Conservation (phyloP, 1,139 yeast genomes). For the Geotrichum citri-aurantii region DNA sequence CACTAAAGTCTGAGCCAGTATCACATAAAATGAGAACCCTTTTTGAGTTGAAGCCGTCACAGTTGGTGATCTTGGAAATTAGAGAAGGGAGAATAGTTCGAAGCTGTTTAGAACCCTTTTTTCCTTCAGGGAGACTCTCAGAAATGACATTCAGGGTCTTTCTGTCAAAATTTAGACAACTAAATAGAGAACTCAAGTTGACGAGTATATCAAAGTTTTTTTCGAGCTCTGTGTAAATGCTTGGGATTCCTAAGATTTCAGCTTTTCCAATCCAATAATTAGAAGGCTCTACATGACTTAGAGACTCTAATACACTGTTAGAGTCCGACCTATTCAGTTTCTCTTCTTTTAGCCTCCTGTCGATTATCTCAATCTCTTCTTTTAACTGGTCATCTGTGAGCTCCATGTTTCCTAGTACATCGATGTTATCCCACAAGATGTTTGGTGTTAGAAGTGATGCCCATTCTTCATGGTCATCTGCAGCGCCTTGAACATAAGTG, state of each 20-base stretch:
- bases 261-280: conserved; percentile 21
- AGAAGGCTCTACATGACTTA: conserved; percentile 20
- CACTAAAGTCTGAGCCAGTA: conserved; percentile 59
- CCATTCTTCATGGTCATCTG: conserved; percentile 92
- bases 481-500: conserved; percentile 82
- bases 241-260: not conserved
- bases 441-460: conserved; percentile 50
- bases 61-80: conserved; percentile 18
- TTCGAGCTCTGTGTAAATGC: not conserved
- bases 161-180: not conserved
- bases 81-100: conserved; percentile 41
- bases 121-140: conserved; percentile 41
- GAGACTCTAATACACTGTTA: not conserved
- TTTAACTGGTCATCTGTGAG: conserved; percentile 39
- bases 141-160: not conserved
- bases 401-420: conserved; percentile 35
- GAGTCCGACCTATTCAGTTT: not conserved
- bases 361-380: conserved; percentile 30
- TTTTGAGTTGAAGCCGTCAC: not conserved
- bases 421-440: conserved; percentile 51
- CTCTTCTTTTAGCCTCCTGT: not conserved
- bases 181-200: conserved; percentile 9
- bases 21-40: conserved; percentile 50
- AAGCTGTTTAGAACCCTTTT: conserved; percentile 58
- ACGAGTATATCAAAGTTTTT: conserved; percentile 19